Base-by-base conservation (phyloP, 2,329 filamentous ascomycete species). In the Fusarium sp. region DNA sequence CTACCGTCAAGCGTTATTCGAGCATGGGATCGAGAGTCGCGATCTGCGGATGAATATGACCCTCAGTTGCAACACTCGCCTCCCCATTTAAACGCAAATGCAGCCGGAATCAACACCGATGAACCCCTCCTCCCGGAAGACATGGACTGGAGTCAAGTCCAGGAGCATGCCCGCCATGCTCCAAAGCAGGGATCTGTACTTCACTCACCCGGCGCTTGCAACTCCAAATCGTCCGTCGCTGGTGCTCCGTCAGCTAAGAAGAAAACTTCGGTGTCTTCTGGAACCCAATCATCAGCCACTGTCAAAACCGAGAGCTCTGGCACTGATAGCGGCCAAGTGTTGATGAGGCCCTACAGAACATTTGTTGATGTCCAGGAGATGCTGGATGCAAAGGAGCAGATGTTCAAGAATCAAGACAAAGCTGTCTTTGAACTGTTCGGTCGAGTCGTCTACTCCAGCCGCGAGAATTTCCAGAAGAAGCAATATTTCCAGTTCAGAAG, bases 361-460 rank as follows among this genome's bases (percentile, higher is more conserved):
- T 93, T 91, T 77, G 93, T 93, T 74, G 87, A 90, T 29, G 84
- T 92, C 27, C 89, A 88, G 5, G 90, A 93, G 76, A 87, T 92
- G 66, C 82, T 90, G 56, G 83, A 83, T 18, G 85, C 87, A 50
- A 85, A 88, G 61, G 52, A 64, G 1, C 64, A 76, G 4, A 81
- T 81, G 56, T 77, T 77, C 59, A 77, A 73, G 13, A 73, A 81
- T 11, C 79, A 82, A n/a, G 80, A 82, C 22, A 77, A 82, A 1
- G 84, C 84, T 5, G 78, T 88, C 0, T 87, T 93, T 68, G 91
- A 93, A 78, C 80, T 93, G 0, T 94, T 91, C 76, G 90, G 90
- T 5, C 85, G 89, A 29, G 88, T 93, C 2, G 83, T 84, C 2
- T 85, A 85, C 61, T 92, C 91, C 0, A 87, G 83, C 63, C 87